Evolutionary conservation across 495 filamentous ascomycete species (phyloP).

Genomic region (Penicillium coffeae): DNA sequence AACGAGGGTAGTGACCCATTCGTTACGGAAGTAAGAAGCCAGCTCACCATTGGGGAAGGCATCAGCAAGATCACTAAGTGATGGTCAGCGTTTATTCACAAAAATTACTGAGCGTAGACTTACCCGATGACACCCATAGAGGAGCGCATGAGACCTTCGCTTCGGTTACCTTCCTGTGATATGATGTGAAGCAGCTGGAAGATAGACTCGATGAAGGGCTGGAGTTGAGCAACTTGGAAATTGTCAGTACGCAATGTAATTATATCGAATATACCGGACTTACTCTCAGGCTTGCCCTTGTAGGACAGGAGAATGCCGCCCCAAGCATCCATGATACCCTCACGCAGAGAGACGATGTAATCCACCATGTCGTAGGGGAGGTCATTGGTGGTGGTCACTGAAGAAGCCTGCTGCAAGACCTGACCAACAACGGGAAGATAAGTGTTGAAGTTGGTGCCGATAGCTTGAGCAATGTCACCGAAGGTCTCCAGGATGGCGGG

Average conservation of each 20-base stretch:
- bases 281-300: conserved; percentile 60
- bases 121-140: conserved; percentile 97
- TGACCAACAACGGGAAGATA: conserved; percentile 89
- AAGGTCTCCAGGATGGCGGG: conserved; percentile 97
- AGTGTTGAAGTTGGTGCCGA: conserved; percentile 84
- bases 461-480: conserved; percentile 95
- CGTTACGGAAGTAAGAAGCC: conserved; percentile 73
- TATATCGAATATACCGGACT: conserved; percentile 4
- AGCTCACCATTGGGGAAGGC: conserved; percentile 90
- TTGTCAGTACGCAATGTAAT: conserved; percentile 6
- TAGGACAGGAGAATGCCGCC: conserved; percentile 90
- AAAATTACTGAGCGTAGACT: conserved; percentile 24
- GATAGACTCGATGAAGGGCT: conserved; percentile 77
- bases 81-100: conserved; percentile 27
- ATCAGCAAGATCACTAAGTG: conserved; percentile 80
- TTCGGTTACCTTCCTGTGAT: conserved; percentile 75
- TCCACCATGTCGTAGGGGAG: conserved; percentile 87
- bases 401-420: conserved; percentile 88
- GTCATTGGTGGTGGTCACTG: conserved; percentile 66
- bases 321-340: conserved; percentile 99
- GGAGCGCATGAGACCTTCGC: conserved; percentile 85
- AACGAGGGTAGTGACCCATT: conserved; percentile 84
- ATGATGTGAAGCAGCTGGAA: conserved; percentile 85
- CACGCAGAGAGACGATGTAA: conserved; percentile 88
- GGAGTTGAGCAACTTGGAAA: conserved; percentile 58